These are phyloP conservation scores for Gardenia jasminoides DNA, from an alignment of 257 asterid species.

Conservation along the genomic window DNA sequence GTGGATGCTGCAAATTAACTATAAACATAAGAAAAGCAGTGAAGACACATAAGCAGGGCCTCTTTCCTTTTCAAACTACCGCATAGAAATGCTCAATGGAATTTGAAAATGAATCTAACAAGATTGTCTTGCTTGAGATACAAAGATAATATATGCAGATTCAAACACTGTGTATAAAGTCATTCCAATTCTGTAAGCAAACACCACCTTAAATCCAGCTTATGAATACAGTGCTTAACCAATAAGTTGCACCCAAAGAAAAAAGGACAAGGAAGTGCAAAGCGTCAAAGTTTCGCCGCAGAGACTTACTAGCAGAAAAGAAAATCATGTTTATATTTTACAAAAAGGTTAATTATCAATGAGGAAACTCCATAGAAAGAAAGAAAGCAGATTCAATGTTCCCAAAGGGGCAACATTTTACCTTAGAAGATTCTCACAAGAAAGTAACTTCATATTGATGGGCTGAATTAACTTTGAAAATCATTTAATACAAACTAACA, in stretches of 20 bases:
- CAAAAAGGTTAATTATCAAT: neutral
- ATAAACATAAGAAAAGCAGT: neutral
- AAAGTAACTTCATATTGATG: too few relatives aligned
- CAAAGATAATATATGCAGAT: neutral
- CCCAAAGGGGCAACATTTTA: neutral
- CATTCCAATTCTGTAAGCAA: neutral
- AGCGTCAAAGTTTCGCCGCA: neutral
- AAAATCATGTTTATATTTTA: neutral
- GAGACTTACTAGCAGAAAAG: neutral
- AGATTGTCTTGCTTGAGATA: neutral
- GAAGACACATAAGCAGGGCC: neutral
- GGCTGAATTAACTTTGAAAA: too few relatives aligned
- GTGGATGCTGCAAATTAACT: neutral
- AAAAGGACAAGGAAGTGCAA: neutral
- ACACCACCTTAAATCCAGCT: neutral
- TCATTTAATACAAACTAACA: neutral
- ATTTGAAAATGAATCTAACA: neutral
- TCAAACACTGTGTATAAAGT: neutral
- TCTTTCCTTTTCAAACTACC: neutral
- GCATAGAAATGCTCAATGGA: neutral
- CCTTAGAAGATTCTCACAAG: neutral
- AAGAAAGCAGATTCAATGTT: neutral
- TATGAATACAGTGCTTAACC: neutral
- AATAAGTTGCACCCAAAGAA: neutral
- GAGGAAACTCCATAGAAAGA: neutral